phyloP scores from a whole-genome alignment of 768 basidiomycete genomes.

The Tricholoma saponaceum region DNA sequence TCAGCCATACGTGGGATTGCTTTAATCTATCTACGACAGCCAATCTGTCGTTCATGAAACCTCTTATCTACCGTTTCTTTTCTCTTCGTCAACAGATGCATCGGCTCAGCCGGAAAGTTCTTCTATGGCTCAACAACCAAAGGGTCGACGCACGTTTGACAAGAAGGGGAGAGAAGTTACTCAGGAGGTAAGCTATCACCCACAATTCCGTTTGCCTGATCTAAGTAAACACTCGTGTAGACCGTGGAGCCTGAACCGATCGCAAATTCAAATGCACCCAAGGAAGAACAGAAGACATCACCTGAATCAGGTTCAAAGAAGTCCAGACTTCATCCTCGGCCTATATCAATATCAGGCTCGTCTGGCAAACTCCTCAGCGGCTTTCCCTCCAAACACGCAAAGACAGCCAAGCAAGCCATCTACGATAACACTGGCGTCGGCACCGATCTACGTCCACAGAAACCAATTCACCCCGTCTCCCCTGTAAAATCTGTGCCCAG shows the following conservation, averaged over 20 bases:
- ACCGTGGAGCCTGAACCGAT: slow-evolving; percentile 12
- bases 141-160: slow-evolving; percentile 54
- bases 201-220: slow-evolving; percentile 7
- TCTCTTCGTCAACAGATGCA: slow-evolving; percentile 29
- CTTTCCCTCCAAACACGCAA: slow-evolving; percentile 25
- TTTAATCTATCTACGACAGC: slow-evolving; percentile 9
- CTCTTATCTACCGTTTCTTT: slow-evolving; percentile 67
- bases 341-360: slow-evolving; percentile 21
- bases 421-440: slow-evolving; percentile 47
- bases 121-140: slow-evolving; percentile 21
- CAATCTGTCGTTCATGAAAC: slow-evolving; percentile 45
- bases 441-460: slow-evolving; percentile 38
- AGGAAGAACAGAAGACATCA: neutral
- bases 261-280: neutral
- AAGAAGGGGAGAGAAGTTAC: slow-evolving; percentile 46
- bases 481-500: slow-evolving; percentile 7
- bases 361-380: slow-evolving; percentile 17
- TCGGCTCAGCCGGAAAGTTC: slow-evolving; percentile 19
- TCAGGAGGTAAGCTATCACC: slow-evolving; percentile 15
- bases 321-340: slow-evolving; percentile 14
- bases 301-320: slow-evolving; percentile 1
- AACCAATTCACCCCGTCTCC: neutral
- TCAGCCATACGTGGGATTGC: neutral
- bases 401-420: slow-evolving; percentile 41
- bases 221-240: slow-evolving; percentile 14